Evolutionary conservation across 345 rosid species (phyloP).

Genomic region (Euphorbia pulcherrima): DNA sequence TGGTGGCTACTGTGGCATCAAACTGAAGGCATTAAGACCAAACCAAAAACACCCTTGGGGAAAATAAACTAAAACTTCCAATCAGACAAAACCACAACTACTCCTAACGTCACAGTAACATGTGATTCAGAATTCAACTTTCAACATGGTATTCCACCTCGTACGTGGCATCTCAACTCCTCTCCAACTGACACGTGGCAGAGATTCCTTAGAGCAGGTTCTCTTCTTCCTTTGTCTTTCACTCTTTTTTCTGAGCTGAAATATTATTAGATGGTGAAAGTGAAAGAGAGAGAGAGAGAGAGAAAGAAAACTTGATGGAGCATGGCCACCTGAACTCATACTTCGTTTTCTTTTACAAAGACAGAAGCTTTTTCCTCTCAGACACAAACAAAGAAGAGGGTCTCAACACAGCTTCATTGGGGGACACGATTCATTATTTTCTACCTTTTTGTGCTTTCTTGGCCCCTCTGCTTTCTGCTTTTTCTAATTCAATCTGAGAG

Average conservation of each 20-base stretch:
- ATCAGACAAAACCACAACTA: too few relatives aligned
- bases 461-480: background rate
- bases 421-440: background rate
- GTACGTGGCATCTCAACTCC: background rate
- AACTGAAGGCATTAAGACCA: too few relatives aligned
- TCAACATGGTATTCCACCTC: background rate
- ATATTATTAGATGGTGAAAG: background rate
- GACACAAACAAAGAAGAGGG: background rate
- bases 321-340: slow-evolving; percentile 10
- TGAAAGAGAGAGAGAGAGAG: slow-evolving; percentile 7
- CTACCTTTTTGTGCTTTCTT: background rate
- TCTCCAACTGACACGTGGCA: background rate
- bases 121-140: background rate
- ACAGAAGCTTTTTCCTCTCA: background rate
- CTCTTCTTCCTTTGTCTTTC: background rate
- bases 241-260: slow-evolving; percentile 2
- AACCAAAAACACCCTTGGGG: too few relatives aligned
- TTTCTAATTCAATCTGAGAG: background rate
- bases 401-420: slow-evolving; percentile 5
- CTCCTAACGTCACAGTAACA: background rate
- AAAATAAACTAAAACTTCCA: too few relatives aligned
- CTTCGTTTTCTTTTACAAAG: background rate
- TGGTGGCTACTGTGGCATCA: too few relatives aligned
- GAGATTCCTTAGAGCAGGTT: background rate
- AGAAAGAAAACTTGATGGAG: slow-evolving; percentile 12